phyloP scores from a whole-genome alignment of 78 protist species.

The Dictyostelium capitatum region DNA sequence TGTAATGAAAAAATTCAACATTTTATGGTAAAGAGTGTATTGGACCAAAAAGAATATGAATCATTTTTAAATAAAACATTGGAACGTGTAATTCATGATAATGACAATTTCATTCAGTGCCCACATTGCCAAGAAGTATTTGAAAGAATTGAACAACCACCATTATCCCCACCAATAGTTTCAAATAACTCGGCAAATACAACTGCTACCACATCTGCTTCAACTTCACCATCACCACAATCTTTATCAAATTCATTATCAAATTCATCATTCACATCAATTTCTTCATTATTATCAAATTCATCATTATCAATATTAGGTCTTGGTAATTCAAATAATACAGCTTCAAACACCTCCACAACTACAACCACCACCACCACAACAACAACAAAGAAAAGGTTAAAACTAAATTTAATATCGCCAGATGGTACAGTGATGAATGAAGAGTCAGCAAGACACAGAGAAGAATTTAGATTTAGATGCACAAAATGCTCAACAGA shows the following conservation, averaged over 20 bases:
- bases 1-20: conserved; percentile 31
- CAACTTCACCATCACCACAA: not conserved
- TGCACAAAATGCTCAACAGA: conserved; percentile 50
- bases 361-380: not conserved
- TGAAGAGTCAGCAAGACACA: conserved; percentile 74
- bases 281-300: not conserved
- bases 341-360: not conserved
- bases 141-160: conserved; percentile 42
- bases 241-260: conserved; percentile 6
- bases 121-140: conserved; percentile 1
- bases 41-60: conserved; percentile 43
- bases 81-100: conserved; percentile 2
- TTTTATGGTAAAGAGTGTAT: not conserved
- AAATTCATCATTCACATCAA: not conserved
- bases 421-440: conserved; percentile 35
- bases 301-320: not conserved
- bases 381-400: not conserved
- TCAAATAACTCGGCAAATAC: conserved; percentile 6
- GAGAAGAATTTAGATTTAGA: conserved; percentile 62
- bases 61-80: conserved; percentile 37
- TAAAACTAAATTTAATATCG: conserved; percentile 9
- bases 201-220: not conserved
- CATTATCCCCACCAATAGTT: conserved; percentile 4
- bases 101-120: conserved; percentile 33
- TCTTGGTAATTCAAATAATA: not conserved